These are phyloP conservation scores for Phaffia tasmanica DNA, from an alignment of 768 basidiomycete genomes.

Conservation along the genomic window DNA sequence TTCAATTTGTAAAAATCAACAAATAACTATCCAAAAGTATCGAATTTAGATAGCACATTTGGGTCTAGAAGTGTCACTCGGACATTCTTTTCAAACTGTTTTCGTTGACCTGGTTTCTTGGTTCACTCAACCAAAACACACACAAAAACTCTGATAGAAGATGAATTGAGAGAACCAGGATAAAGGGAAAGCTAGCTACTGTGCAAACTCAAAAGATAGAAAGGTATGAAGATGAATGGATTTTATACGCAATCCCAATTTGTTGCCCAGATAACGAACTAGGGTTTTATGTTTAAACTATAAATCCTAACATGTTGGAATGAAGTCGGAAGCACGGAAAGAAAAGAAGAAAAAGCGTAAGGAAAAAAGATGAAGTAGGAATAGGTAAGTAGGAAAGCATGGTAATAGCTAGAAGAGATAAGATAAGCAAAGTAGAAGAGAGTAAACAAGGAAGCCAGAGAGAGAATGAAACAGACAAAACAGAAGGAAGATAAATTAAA, in stretches of 20 bases:
- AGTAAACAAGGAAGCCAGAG: neutral
- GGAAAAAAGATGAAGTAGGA: neutral
- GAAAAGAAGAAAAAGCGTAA: neutral
- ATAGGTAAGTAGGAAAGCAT: neutral
- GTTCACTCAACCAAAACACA: no score
- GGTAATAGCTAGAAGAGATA: no score
- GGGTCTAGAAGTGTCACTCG: no score
- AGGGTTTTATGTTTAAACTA: no score
- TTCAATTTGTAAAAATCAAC: no score
- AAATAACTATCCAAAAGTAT: no score
- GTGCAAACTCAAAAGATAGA: slow-evolving; percentile 5
- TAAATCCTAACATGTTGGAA: neutral
- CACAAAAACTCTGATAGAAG: no score
- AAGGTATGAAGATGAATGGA: slow-evolving; percentile 10
- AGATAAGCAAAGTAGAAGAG: neutral
- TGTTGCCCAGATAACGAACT: no score
- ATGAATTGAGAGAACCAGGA: neutral
- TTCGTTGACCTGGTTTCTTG: no score
- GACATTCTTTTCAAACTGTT: no score
- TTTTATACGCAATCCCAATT: neutral
- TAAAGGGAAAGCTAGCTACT: neutral
- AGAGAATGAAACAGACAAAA: neutral
- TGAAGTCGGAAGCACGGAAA: neutral
- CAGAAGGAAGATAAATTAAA: neutral
- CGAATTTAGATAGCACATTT: no score